phyloP scores from a whole-genome alignment of 345 rosid species.

The Acer negundo region DNA sequence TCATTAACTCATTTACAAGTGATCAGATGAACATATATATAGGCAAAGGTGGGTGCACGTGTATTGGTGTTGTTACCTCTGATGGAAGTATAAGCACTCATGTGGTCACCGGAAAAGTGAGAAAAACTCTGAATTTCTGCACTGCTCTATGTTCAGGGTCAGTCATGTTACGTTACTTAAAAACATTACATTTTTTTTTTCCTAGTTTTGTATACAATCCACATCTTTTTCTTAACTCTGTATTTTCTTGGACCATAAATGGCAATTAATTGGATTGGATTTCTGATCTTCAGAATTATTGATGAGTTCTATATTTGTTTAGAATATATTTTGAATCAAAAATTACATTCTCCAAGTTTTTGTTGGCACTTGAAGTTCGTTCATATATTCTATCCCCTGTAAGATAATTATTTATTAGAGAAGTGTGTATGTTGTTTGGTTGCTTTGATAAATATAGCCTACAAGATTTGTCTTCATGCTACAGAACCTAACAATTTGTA shows the following conservation, averaged over 20 bases:
- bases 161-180: conserved; percentile 1
- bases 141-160: conserved; percentile 86
- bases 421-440: not conserved
- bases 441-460: not conserved
- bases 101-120: conserved; percentile 71
- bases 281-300: not conserved
- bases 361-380: not conserved
- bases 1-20: too few relatives aligned
- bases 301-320: not conserved
- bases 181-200: not conserved
- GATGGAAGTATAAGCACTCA: conserved; percentile 75
- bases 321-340: not conserved
- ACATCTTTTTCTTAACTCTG: not conserved
- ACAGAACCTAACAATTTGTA: not conserved
- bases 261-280: not conserved
- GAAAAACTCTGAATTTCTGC: conserved; percentile 74
- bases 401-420: too few relatives aligned
- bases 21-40: too few relatives aligned
- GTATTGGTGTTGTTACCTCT: conserved; percentile 50
- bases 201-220: not conserved
- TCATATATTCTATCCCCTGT: not conserved
- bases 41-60: too few relatives aligned
- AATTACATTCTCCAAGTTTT: too few relatives aligned
- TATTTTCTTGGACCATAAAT: not conserved
- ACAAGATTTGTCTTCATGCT: not conserved